Percentiles rank a stretch among this genome's conserved stretches.
phyloP scores from a whole-genome alignment of 2,329 filamentous ascomycete genomes.

The Ophiosphaerella herpotricha region DNA sequence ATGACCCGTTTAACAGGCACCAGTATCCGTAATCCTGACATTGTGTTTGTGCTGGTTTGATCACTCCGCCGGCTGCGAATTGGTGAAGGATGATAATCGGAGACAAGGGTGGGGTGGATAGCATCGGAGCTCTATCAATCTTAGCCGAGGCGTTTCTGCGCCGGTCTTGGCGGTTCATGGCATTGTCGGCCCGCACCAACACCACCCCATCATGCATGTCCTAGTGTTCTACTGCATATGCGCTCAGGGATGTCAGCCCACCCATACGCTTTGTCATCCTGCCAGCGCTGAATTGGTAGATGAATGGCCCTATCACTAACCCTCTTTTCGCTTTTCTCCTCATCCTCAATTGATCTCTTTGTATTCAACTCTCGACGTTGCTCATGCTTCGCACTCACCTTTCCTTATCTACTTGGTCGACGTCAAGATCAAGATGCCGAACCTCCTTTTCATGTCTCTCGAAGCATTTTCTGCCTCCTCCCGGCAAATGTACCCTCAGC shows the following conservation, averaged over 20 bases:
- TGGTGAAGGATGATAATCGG: slow-evolving; percentile 13
- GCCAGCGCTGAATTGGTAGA: too few species aligned
- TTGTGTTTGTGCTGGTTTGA: slow-evolving; percentile 25
- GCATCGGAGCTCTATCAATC: slow-evolving; percentile 19
- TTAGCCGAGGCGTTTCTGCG: slow-evolving; percentile 21
- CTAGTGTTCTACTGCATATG: too few species aligned
- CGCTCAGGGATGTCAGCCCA: too few species aligned
- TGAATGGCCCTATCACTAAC: too few species aligned
- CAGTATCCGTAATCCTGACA: slow-evolving; percentile 58
- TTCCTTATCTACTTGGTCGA: background rate
- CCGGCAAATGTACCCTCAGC: slow-evolving; percentile 27
- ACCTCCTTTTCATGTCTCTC: slow-evolving; percentile 28
- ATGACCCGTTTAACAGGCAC: slow-evolving; percentile 63
- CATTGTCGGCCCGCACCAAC: background rate
- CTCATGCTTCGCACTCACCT: background rate
- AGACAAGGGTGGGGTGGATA: slow-evolving; percentile 23
- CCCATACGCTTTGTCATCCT: too few species aligned
- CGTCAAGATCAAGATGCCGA: slow-evolving; percentile 20
- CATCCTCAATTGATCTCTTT: too few species aligned
- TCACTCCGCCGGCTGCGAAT: background rate
- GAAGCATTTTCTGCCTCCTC: slow-evolving; percentile 31
- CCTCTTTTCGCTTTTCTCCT: too few species aligned
- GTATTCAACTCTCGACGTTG: too few species aligned
- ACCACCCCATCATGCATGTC: background rate
- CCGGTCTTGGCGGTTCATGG: slow-evolving; percentile 14